A percentile compares a stretch with the other conserved stretches of the same genome.
Evolutionary conservation across 202 grass and related monocot species (phyloP).

Genomic region (Panicum virgatum): DNA sequence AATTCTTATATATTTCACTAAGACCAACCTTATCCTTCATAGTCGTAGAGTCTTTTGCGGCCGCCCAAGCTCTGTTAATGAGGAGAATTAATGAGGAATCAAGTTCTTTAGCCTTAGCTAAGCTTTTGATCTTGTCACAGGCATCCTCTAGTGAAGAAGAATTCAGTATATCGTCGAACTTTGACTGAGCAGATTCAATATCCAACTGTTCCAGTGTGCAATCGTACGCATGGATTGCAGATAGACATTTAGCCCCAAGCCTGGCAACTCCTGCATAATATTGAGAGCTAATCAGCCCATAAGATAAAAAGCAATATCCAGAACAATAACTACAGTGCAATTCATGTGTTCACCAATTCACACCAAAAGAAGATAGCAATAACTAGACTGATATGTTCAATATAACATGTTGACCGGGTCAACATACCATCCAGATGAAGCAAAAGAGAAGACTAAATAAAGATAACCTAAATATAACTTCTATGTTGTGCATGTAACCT

Average conservation of each 20-base stretch:
- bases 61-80: conserved; percentile 84
- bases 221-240: conserved; percentile 80
- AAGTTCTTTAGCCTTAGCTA: conserved; percentile 85
- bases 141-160: conserved; percentile 80
- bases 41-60: conserved; percentile 75
- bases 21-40: conserved; percentile 81
- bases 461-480: not conserved
- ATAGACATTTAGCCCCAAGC: conserved; percentile 87
- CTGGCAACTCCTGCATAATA: conserved; percentile 67
- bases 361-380: not conserved
- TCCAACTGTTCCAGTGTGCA: conserved; percentile 70
- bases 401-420: not conserved
- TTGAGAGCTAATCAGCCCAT: not conserved
- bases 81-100: conserved; percentile 91
- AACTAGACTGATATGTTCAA: not conserved
- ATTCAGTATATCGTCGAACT: conserved; percentile 91
- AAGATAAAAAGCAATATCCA: conserved; percentile 7
- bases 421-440: not conserved
- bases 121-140: conserved; percentile 69
- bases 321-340: conserved; percentile 13
- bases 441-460: not conserved
- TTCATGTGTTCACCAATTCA: not conserved
- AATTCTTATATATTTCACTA: conserved; percentile 16
- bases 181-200: conserved; percentile 70
- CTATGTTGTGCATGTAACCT: not conserved